phyloP scores from a whole-genome alignment of 2,329 filamentous ascomycete species.

The Penicillium sp. region DNA sequence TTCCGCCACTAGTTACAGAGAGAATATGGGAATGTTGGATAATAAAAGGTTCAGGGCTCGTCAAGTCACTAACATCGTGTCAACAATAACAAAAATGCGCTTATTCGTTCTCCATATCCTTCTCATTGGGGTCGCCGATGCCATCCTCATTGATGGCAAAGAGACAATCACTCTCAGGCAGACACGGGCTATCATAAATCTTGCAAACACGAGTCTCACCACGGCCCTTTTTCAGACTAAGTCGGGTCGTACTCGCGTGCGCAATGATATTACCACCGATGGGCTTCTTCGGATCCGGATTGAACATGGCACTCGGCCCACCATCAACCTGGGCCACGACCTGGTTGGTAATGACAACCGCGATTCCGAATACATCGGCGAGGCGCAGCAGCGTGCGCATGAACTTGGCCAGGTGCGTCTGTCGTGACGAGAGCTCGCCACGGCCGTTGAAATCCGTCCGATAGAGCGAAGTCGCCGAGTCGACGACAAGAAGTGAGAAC shows the following conservation, averaged over 20 bases:
- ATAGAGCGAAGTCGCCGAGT: slow-evolving; percentile 93
- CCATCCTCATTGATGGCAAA: slow-evolving; percentile 98
- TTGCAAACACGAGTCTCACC: slow-evolving; percentile 97
- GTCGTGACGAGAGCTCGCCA: slow-evolving; percentile 90
- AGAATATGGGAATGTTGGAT: background rate
- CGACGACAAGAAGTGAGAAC: slow-evolving; percentile 92
- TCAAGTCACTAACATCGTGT: slow-evolving; percentile 27
- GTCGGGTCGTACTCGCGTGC: slow-evolving; percentile 89
- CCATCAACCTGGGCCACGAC: slow-evolving; percentile 98
- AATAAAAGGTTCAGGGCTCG: slow-evolving; percentile 11
- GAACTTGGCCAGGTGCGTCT: slow-evolving; percentile 56
- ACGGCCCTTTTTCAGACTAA: slow-evolving; percentile 93
- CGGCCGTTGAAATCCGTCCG: slow-evolving; percentile 96
- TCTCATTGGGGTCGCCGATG: slow-evolving; percentile 91
- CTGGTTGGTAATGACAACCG: slow-evolving; percentile 97
- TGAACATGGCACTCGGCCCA: slow-evolving; percentile 96
- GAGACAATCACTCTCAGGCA: slow-evolving; percentile 92
- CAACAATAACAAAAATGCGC: slow-evolving; percentile 11
- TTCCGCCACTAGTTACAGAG: background rate
- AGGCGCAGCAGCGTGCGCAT: slow-evolving; percentile 49
- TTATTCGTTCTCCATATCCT: slow-evolving; percentile 85
- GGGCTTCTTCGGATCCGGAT: slow-evolving; percentile 97
- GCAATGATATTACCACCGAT: slow-evolving; percentile 99
- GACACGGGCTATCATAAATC: slow-evolving; percentile 96
- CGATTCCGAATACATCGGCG: slow-evolving; percentile 83